Conservation (phyloP, 2,329 filamentous ascomycete species). For the Periconia digitata region DNA sequence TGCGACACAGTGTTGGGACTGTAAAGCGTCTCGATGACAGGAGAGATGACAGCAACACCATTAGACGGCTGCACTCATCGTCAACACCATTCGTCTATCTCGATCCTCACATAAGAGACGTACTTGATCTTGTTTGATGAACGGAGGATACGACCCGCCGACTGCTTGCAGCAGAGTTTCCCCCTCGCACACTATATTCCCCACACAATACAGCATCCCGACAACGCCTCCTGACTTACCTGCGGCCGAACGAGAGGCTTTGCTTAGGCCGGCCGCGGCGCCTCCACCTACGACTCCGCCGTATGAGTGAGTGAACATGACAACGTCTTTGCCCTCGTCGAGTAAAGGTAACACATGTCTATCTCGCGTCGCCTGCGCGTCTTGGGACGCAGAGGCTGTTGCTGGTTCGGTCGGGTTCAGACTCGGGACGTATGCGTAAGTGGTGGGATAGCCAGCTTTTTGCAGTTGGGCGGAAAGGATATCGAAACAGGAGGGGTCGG, state of each 20-base stretch:
- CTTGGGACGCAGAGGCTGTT: constrained; percentile 3
- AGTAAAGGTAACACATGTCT: constrained; percentile 7
- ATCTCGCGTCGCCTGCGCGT: constrained; percentile 7
- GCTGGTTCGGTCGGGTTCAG: constrained; percentile 11
- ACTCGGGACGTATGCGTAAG: constrained; percentile 8
- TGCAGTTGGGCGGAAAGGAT: constrained; percentile 4
- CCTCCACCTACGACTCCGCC: constrained; percentile 11
- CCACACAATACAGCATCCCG: constrained; percentile 11
- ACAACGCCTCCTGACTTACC: constrained; percentile 10
- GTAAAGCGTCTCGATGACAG: constrained; percentile 17
- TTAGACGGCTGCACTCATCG: constrained; percentile 9
- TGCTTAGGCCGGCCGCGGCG: constrained; percentile 13
- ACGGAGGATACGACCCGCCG: constrained; percentile 15
- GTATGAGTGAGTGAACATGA: constrained; percentile 15
- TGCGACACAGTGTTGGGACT: constrained; percentile 4
- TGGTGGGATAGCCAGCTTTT: constrained; percentile 11
- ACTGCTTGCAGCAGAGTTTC: constrained; percentile 10
- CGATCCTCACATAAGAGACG: neutral
- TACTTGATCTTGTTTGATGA: constrained; percentile 13
- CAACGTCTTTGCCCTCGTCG: constrained; percentile 12
- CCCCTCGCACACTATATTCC: constrained; percentile 10
- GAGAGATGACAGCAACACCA: constrained; percentile 14
- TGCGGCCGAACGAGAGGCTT: neutral
- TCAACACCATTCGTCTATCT: neutral
- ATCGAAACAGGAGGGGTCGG: constrained; percentile 16